These are phyloP conservation scores for Apiospora pterosperma DNA, from an alignment of 2,329 filamentous ascomycete species.

Conservation along the genomic window DNA sequence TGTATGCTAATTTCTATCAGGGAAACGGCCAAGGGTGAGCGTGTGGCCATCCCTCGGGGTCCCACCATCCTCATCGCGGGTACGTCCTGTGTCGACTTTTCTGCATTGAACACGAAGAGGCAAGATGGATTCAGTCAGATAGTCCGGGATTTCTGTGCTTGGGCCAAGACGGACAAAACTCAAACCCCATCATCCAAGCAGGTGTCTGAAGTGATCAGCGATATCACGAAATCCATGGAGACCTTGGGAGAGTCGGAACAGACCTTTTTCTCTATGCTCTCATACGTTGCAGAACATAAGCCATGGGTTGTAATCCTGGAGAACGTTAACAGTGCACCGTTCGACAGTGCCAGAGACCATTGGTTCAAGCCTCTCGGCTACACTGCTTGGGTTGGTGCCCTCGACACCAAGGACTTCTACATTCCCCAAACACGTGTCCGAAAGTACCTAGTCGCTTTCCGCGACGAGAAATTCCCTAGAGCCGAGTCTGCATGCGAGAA, in stretches of 20 bases:
- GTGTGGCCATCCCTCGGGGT: constrained; percentile 50
- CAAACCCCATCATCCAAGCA: neutral
- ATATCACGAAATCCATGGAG: constrained; percentile 52
- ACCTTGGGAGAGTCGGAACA: constrained; percentile 62
- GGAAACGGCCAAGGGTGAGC: constrained; percentile 64
- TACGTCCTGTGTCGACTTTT: constrained; percentile 75
- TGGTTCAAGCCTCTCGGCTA: constrained; percentile 52
- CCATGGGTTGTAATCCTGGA: constrained; percentile 68
- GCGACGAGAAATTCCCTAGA: constrained; percentile 31
- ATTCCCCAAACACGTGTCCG: constrained; percentile 67
- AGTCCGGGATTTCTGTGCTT: constrained; percentile 37
- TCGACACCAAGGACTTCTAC: constrained; percentile 71
- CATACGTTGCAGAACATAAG: constrained; percentile 50
- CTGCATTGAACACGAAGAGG: constrained; percentile 52
- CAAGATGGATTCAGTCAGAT: constrained; percentile 46
- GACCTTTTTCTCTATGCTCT: constrained; percentile 61
- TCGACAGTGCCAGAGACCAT: constrained; percentile 44
- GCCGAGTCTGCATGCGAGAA: constrained; percentile 23
- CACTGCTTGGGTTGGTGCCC: constrained; percentile 38
- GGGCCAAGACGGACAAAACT: neutral
- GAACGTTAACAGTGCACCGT: constrained; percentile 63
- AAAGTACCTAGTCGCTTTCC: constrained; percentile 58
- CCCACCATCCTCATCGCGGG: constrained; percentile 69
- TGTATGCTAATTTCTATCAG: constrained; percentile 28
- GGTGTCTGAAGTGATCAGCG: constrained; percentile 32